phyloP scores from a whole-genome alignment of 2,329 filamentous ascomycete species.

The Aspergillus piperis region DNA sequence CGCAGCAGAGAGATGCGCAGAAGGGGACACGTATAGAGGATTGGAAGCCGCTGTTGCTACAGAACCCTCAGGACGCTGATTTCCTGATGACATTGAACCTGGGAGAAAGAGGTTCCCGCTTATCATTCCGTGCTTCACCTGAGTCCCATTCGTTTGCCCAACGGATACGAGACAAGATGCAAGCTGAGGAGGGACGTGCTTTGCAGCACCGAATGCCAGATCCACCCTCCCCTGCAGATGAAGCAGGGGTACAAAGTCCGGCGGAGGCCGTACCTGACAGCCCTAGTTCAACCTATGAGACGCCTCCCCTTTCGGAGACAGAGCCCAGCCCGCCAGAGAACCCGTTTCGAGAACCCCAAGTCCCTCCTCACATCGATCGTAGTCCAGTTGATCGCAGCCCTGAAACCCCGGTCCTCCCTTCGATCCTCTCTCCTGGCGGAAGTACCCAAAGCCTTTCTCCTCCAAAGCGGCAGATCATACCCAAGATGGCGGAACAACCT shows the following conservation, averaged over 20 bases:
- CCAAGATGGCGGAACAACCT: conserved; percentile 10
- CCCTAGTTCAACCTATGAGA: conserved; percentile 30
- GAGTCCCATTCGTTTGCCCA: conserved; percentile 50
- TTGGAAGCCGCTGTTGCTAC: conserved; percentile 34
- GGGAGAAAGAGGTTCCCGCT: conserved; percentile 35
- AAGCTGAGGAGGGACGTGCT: conserved; percentile 54
- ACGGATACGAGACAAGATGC: conserved; percentile 53
- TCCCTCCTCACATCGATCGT: conserved; percentile 14
- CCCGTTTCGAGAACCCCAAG: conserved; percentile 31
- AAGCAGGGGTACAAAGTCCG: conserved; percentile 14
- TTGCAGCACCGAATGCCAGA: conserved; percentile 48
- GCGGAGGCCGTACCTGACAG: conserved; percentile 22
- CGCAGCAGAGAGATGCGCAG: conserved; percentile 15
- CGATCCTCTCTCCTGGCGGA: conserved; percentile 27
- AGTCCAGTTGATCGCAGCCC: conserved; percentile 18
- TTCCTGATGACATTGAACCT: conserved; percentile 38
- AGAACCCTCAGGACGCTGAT: conserved; percentile 40
- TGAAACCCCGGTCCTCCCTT: conserved; percentile 29
- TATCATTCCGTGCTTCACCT: conserved; percentile 41
- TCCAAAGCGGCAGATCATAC: conserved; percentile 14
- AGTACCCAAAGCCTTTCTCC: conserved; percentile 20
- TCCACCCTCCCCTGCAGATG: conserved; percentile 31
- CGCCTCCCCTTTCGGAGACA: conserved; percentile 30
- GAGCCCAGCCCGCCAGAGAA: conserved; percentile 28
- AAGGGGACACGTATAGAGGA: conserved; percentile 15